These are phyloP conservation scores for Parietichytrium sp. DNA, from an alignment of 108 stramenopile genomes.

Conservation along the genomic window DNA sequence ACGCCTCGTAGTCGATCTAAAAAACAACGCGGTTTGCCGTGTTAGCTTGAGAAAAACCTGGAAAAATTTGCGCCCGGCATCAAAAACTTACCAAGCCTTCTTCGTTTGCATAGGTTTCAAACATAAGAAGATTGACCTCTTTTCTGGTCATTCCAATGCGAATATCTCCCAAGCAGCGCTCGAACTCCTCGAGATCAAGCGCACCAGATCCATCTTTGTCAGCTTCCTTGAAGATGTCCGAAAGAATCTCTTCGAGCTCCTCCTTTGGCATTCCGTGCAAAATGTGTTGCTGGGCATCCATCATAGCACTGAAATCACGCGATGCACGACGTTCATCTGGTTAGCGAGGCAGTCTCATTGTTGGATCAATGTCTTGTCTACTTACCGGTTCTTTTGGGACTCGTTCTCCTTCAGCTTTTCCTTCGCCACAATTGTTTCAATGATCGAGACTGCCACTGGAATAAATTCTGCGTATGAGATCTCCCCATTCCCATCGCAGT, in stretches of 20 bases:
- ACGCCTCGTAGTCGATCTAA: slow-evolving; percentile 32
- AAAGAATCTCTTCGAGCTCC: slow-evolving; percentile 32
- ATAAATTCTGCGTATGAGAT: slow-evolving; percentile 24
- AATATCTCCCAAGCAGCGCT: slow-evolving; percentile 20
- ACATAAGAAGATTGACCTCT: slow-evolving; percentile 30
- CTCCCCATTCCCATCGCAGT: slow-evolving; percentile 16
- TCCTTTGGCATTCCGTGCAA: slow-evolving; percentile 29
- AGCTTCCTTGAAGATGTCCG: slow-evolving; percentile 15
- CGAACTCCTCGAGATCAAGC: slow-evolving; percentile 34
- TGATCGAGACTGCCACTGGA: background rate
- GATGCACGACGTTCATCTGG: too few relatives aligned
- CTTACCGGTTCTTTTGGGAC: too few relatives aligned
- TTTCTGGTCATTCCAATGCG: slow-evolving; percentile 34
- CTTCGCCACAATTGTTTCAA: slow-evolving; percentile 13
- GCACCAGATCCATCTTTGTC: background rate
- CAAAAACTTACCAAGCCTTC: too few relatives aligned
- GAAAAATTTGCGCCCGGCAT: too few relatives aligned
- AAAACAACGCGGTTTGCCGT: too few relatives aligned
- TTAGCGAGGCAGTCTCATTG: too few relatives aligned
- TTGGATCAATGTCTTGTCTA: too few relatives aligned
- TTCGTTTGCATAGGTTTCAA: slow-evolving; percentile 13
- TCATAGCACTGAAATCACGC: background rate
- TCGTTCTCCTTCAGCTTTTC: background rate
- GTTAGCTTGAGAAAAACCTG: too few relatives aligned
- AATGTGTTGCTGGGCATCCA: slow-evolving; percentile 24